Conservation (phyloP, 2,329 filamentous ascomycete genomes). For the Epichloe elymi region DNA sequence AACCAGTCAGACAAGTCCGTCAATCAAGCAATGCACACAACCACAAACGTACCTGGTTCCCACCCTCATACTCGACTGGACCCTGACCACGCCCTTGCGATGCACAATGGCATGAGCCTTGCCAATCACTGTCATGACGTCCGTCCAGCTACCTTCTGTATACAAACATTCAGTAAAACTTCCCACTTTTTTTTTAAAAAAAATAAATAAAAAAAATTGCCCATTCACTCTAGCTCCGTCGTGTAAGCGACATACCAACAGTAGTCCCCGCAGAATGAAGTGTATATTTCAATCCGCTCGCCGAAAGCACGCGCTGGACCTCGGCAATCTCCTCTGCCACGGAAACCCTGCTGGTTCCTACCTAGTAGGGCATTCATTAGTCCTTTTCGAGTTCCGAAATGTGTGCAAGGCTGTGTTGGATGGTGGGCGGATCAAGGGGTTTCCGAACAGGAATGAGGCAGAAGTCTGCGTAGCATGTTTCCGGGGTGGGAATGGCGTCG, state of each 20-base stretch:
- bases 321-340: constrained; percentile 76
- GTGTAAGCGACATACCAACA: constrained; percentile 43
- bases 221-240: no score
- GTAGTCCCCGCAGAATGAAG: constrained; percentile 96
- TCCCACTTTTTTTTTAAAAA: neutral
- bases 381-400: neutral
- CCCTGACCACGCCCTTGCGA: constrained; percentile 59
- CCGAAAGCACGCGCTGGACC: constrained; percentile 73
- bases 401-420: no score
- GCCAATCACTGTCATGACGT: constrained; percentile 74
- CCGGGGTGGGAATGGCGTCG: constrained; percentile 47
- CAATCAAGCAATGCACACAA: neutral
- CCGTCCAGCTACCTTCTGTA: constrained; percentile 80
- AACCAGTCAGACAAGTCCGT: neutral
- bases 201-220: no score
- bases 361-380: constrained; percentile 26
- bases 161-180: neutral
- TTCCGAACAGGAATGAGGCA: constrained; percentile 67
- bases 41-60: constrained; percentile 51
- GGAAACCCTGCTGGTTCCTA: constrained; percentile 66
- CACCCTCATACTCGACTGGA: constrained; percentile 80
- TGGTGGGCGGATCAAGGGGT: neutral
- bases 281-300: constrained; percentile 65
- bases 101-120: constrained; percentile 73
- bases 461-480: constrained; percentile 74